Base-by-base conservation (phyloP, 2,329 filamentous ascomycete species). In the Cryoendolithus antarcticus region DNA sequence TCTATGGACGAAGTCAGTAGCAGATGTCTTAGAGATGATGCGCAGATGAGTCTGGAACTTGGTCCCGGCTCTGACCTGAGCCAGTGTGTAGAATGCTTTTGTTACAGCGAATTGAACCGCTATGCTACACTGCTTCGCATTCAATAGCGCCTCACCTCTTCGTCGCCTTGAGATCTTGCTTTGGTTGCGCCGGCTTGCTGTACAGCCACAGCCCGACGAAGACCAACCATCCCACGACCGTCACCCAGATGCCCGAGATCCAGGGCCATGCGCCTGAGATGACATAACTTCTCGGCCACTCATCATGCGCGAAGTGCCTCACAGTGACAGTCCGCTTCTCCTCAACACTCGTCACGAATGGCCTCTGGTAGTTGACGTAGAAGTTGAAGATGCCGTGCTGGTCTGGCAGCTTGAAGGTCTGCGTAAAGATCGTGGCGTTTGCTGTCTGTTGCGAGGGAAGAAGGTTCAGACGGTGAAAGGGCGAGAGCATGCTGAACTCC, bases 351-450 rank as follows among this genome's bases (percentile, higher is more conserved):
- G 78, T 91, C 51, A 93, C 65, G 70, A 95, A 93, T 1, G 89
- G 86, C 5, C 91, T 80, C 71, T 93, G 93, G 73, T 96, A 95
- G 72, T 95, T 93, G 62, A 96, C 74, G 58, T 80, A 77, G 74
- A 98, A 96, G 67, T 93, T 93, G 74, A 96, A 98, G 65, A 98
- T 95, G 58, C 91, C 91, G 67, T 98, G 91, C 65, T 98, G 91
- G 61, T 98, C 91, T 4, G 91, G 91, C 3, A 89, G 74, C 48
- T 72, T 82, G 65, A 98, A 95, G 19, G 75, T 72, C 34, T 75
- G 72, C 46, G 73, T 72, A 69, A 80, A 98, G 45, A 82, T 72
- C 36, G 83, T 80, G 47, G 78, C 77, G 52, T 84, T 79, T 39
- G 70, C 62, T 1, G 77, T 80, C 7, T 69, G 60, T 9, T 44